Base-by-base conservation (phyloP, 805 yeast genomes). In the Kurtzmaniella cleridarum region DNA sequence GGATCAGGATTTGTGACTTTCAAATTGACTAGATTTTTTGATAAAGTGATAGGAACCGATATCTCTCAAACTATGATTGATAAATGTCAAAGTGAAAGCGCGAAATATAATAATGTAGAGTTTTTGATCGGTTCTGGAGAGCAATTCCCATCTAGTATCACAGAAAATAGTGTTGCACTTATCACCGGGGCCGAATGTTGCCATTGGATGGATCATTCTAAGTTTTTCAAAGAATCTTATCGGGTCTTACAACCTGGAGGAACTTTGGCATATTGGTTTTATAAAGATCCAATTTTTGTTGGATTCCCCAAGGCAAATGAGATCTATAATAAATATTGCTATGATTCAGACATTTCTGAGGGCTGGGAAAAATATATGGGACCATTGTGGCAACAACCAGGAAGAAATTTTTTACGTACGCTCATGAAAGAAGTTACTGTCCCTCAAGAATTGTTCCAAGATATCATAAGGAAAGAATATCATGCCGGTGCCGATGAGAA, bases 171-270 rank as follows among this genome's bases (percentile, higher is more conserved):
- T 0, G 75, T 79, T 6, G 95, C 84, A 53, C 43, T 87, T 49
- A 66, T 87, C 11, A 74, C 88, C 2, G 84, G 81, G n/a, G 95
- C 90, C 0, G 89, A 89, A 54, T 83, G 89, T 42, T 78, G 75
- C n/a, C 96, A 89, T 59, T 89, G 96, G 95, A 75, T 86, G 41
- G 71, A 81, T 40, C 81, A 76, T 42, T 62, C 64, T 0, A 46
- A 48, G 23, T 81, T 80, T 54, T 79, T 78, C 53, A 49, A 57
- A 4, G 78, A 75, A 42, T 67, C 75, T 2, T 59, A 64, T 15
- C 50, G 76, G 4, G 62, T 78, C 11, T 64, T 87, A 42, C 73
- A 72, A 37, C 71, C 76, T 1, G 66, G 69, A 15, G 95, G 93
- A 1, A 81, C 89, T 0, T 53, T 89, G 35, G 83, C 88, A 0